phyloP scores from a whole-genome alignment of 2,329 filamentous ascomycete genomes.

The Chaetomium olivaceum region DNA sequence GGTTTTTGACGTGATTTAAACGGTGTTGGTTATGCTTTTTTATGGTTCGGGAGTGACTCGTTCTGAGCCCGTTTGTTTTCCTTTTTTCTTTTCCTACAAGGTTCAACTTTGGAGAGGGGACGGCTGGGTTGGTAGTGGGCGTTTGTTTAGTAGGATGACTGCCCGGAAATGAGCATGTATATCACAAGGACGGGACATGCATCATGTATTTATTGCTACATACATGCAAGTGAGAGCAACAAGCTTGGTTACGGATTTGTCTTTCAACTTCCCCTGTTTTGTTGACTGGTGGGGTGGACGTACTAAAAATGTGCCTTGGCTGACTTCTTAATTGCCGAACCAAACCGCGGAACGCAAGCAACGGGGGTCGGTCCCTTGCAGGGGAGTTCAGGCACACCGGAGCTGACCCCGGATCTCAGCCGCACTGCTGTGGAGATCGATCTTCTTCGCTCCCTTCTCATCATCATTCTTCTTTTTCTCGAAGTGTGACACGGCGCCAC shows the following conservation, averaged over 20 bases:
- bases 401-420: not conserved
- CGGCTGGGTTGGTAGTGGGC: not conserved
- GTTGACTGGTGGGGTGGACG: not conserved
- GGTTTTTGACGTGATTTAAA: conserved; percentile 47
- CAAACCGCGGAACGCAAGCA: not conserved
- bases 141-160: not conserved
- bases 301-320: not conserved
- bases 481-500: not conserved
- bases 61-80: not conserved
- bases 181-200: not conserved
- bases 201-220: not conserved
- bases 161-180: not conserved
- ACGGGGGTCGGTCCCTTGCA: not conserved
- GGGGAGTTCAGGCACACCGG: not conserved
- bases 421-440: not conserved
- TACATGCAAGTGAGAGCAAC: not conserved
- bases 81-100: not conserved
- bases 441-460: not conserved
- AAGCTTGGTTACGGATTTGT: not conserved
- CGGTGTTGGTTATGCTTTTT: not conserved
- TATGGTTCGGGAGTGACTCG: not conserved
- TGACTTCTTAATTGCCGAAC: not conserved
- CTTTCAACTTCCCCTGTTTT: not conserved
- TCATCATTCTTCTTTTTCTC: not conserved
- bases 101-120: not conserved